Conservation (phyloP, 1,284 basidiomycete species). For the Tylopilus sp. region DNA sequence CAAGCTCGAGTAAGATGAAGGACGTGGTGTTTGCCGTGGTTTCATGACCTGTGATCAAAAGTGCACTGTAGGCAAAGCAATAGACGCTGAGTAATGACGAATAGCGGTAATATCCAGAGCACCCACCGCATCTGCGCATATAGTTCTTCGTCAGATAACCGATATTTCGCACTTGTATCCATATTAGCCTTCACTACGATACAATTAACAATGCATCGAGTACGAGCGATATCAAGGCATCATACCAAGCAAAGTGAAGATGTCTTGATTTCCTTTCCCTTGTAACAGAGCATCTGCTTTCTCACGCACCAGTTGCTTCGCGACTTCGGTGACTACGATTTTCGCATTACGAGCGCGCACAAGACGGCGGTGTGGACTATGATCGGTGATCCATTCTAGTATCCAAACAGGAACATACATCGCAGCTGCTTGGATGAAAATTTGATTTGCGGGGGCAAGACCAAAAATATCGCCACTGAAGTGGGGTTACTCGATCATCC, state of each 20-base stretch:
- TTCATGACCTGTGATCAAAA: conserved; percentile 63
- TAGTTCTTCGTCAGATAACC: conserved; percentile 63
- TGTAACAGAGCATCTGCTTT: conserved; percentile 50
- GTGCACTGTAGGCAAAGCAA: conserved; percentile 38
- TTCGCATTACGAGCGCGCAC: conserved; percentile 45
- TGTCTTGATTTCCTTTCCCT: conserved; percentile 47
- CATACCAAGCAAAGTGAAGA: conserved; percentile 56
- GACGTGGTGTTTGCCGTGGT: conserved; percentile 58
- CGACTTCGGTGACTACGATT: conserved; percentile 34
- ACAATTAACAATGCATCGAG: not conserved
- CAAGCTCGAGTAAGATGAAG: conserved; percentile 57
- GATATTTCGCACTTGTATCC: conserved; percentile 53
- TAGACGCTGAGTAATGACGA: not conserved
- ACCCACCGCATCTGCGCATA: conserved; percentile 62
- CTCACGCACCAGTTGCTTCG: conserved; percentile 52
- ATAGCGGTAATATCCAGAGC: not conserved
- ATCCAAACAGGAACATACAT: conserved; percentile 38
- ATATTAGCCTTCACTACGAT: conserved; percentile 64
- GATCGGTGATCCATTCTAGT: conserved; percentile 48
- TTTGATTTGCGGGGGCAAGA: conserved; percentile 22
- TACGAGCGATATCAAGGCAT: not conserved
- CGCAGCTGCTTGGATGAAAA: conserved; percentile 26
- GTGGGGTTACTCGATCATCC: not conserved
- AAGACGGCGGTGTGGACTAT: conserved; percentile 49
- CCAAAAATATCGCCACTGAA: conserved; percentile 33